Conservation (phyloP, 2,329 filamentous ascomycete species). For the Aquanectria penicillioides region DNA sequence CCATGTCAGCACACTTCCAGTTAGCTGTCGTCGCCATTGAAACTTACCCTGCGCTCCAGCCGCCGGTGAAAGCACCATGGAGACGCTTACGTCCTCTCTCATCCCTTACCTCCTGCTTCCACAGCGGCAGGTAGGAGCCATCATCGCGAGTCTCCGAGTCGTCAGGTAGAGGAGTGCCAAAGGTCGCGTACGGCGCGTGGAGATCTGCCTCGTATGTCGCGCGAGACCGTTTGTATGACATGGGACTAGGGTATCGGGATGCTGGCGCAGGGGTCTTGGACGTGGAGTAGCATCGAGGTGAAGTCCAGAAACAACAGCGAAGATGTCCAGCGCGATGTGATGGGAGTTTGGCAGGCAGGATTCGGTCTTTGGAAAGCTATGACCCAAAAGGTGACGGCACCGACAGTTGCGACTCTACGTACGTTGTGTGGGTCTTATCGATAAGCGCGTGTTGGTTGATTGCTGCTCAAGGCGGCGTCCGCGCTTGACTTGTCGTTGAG, state of each 20-base stretch:
- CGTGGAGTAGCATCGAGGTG: constrained; percentile 14
- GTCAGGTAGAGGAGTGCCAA: constrained; percentile 86
- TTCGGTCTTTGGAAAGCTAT: not conserved
- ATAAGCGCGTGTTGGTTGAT: too few species aligned
- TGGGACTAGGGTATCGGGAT: constrained; percentile 48
- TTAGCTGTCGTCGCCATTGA: not conserved
- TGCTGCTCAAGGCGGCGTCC: too few species aligned
- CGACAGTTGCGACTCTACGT: not conserved
- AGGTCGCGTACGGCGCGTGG: constrained; percentile 79
- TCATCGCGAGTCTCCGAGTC: constrained; percentile 85
- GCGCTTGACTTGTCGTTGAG: too few species aligned
- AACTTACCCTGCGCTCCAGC: constrained; percentile 91
- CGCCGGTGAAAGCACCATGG: constrained; percentile 96
- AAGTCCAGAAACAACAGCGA: not conserved
- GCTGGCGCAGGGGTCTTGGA: constrained; percentile 4
- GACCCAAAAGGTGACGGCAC: constrained; percentile 5
- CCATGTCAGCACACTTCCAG: constrained; percentile 21
- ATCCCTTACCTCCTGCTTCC: constrained; percentile 98
- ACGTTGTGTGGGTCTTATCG: constrained; percentile 19
- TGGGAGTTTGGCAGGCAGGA: not conserved
- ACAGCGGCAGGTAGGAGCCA: constrained; percentile 91
- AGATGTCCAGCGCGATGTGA: not conserved
- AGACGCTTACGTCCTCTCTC: constrained; percentile 89
- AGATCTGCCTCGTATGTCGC: constrained; percentile 81
- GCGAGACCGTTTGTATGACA: constrained; percentile 84